Evolutionary conservation across 176 grass and related monocot genomes (phyloP).

Genomic region (Elaeis guineensis): DNA sequence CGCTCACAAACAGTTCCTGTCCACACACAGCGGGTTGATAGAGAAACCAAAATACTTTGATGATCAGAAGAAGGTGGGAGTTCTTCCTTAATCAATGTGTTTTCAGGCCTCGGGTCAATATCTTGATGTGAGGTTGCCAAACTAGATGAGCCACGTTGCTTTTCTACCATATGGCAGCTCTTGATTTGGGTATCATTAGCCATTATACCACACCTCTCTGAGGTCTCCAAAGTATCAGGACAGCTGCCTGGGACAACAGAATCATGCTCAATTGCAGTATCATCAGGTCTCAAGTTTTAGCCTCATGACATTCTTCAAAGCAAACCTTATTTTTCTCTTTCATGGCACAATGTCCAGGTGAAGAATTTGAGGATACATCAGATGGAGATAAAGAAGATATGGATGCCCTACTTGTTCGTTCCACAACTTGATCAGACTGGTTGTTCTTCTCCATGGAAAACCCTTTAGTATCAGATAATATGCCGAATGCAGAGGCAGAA

Average conservation of each 20-base stretch:
- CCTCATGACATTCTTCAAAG: conserved; percentile 43
- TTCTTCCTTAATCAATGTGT: conserved; percentile 55
- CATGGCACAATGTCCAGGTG: conserved; percentile 19
- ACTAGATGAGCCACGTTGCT: no score
- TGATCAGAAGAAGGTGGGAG: conserved; percentile 53
- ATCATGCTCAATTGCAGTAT: conserved; percentile 11
- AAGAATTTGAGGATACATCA: conserved; percentile 10
- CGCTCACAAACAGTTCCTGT: conserved; percentile 86
- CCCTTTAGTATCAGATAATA: conserved; percentile 8
- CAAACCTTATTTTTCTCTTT: conserved; percentile 36
- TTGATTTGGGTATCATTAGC: no score
- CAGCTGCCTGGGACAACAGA: conserved; percentile 20
- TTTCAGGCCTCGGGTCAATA: conserved; percentile 31
- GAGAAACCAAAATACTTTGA: conserved; percentile 90
- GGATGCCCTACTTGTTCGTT: conserved; percentile 17
- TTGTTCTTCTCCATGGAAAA: conserved; percentile 23
- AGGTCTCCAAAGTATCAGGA: conserved; percentile 16
- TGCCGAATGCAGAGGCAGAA: conserved; percentile 7
- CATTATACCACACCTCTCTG: no score
- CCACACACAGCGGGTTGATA: conserved; percentile 85
- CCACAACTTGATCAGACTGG: conserved; percentile 20
- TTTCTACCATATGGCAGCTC: no score
- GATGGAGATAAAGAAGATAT: conserved; percentile 23
- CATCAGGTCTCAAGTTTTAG: conserved; percentile 24
- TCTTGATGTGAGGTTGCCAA: conserved; percentile 7